phyloP scores from a whole-genome alignment of 73 alveolate species.

The Paramecium pentaurelia region DNA sequence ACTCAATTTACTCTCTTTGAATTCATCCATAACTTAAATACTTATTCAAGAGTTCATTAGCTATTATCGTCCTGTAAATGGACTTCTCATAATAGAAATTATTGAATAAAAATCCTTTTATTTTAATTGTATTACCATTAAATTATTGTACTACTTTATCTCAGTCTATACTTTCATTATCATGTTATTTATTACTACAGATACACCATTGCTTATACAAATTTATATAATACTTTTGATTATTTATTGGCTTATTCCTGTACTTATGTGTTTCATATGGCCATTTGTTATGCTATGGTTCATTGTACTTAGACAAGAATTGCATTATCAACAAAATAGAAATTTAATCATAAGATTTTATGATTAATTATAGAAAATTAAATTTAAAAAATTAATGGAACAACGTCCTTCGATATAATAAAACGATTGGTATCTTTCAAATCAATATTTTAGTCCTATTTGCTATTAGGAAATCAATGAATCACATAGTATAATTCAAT shows the following conservation, averaged over 20 bases:
- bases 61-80: not conserved
- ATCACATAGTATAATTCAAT: not conserved
- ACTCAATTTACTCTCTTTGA: not conserved
- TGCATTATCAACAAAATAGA: not conserved
- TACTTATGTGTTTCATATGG: not conserved
- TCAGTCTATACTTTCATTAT: not conserved
- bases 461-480: not conserved
- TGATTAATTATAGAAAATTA: not conserved
- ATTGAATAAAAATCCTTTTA: not conserved
- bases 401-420: not conserved
- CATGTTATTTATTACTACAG: not conserved
- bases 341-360: not conserved
- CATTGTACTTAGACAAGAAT: not conserved
- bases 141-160: not conserved
- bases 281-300: conserved; percentile 14
- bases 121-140: not conserved
- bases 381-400: not conserved
- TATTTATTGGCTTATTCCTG: not conserved
- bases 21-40: not conserved
- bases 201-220: not conserved
- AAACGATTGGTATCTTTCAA: not conserved
- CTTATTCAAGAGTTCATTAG: not conserved
- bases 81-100: not conserved
- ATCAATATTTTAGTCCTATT: not conserved
- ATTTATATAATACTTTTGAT: not conserved